phyloP scores from a whole-genome alignment of 768 basidiomycete species.

The Lenzites betulinus region DNA sequence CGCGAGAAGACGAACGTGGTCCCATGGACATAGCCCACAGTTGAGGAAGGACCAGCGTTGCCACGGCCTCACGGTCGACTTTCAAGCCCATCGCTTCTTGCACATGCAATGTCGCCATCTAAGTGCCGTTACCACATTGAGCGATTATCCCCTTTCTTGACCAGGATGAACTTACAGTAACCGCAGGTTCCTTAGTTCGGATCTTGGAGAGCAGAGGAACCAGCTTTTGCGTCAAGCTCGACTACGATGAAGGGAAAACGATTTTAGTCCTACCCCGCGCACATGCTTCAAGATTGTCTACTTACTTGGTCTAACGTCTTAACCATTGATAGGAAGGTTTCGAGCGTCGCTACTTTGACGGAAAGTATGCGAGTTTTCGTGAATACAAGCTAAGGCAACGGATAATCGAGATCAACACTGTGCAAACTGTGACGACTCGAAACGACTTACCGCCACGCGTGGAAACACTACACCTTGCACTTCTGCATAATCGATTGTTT shows the following conservation, averaged over 20 bases:
- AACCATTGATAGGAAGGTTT: constrained; percentile 85
- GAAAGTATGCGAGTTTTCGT: constrained; percentile 86
- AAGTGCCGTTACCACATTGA: neutral
- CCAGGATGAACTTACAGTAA: constrained; percentile 63
- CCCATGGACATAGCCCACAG: constrained; percentile 97
- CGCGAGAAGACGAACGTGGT: constrained; percentile 58
- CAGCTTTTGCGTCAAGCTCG: constrained; percentile 90
- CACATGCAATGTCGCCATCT: constrained; percentile 88
- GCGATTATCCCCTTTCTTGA: neutral
- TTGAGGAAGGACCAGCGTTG: constrained; percentile 61
- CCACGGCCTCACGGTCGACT: constrained; percentile 85
- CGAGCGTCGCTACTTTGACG: constrained; percentile 88
- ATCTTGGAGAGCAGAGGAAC: constrained; percentile 95
- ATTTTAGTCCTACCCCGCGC: neutral
- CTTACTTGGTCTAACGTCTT: constrained; percentile 85
- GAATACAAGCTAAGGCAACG: constrained; percentile 94
- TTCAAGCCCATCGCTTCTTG: constrained; percentile 97
- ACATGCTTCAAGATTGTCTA: neutral
- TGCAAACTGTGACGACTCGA: constrained; percentile 39
- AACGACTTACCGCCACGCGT: constrained; percentile 70
- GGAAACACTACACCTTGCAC: constrained; percentile 90
- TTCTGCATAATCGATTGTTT: constrained; percentile 93
- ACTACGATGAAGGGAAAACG: constrained; percentile 39
- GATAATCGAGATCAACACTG: no score
- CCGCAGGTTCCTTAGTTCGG: constrained; percentile 92